These are phyloP conservation scores for Schizothecium vesticola DNA, from an alignment of 495 filamentous ascomycete species.

Conservation along the genomic window DNA sequence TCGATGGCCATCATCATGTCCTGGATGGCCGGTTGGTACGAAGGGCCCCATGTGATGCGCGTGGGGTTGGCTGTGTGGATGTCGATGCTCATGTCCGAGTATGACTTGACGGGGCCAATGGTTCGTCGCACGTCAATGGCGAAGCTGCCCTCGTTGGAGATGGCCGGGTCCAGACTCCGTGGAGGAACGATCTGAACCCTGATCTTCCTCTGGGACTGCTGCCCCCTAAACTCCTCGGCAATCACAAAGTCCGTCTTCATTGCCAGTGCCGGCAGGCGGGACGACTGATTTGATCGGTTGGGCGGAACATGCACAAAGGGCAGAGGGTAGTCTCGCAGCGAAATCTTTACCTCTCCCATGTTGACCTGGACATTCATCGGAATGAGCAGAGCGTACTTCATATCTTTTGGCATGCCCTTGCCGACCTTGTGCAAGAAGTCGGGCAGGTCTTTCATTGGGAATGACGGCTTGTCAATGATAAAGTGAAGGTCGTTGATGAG, in stretches of 20 bases:
- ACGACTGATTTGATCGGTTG: conserved; percentile 71
- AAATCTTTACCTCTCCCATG: conserved; percentile 84
- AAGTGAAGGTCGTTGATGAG: conserved; percentile 82
- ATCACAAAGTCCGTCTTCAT: conserved; percentile 92
- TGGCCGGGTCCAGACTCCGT: conserved; percentile 31
- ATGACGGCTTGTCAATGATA: conserved; percentile 86
- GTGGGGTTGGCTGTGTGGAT: conserved; percentile 91
- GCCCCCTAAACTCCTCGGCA: conserved; percentile 82
- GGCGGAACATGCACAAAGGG: conserved; percentile 87
- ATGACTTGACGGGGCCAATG: conserved; percentile 92
- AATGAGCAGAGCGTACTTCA: conserved; percentile 80
- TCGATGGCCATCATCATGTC: conserved; percentile 99
- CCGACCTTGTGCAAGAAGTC: conserved; percentile 81
- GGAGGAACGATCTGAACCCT: conserved; percentile 82
- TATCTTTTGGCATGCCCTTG: conserved; percentile 91
- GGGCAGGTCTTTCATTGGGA: conserved; percentile 72
- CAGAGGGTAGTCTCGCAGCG: conserved; percentile 86
- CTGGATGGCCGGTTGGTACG: conserved; percentile 96
- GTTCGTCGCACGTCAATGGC: conserved; percentile 83
- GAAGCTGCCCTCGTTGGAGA: conserved; percentile 57
- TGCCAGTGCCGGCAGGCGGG: conserved; percentile 73
- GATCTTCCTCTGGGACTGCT: conserved; percentile 71
- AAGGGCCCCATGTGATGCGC: conserved; percentile 91
- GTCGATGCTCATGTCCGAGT: conserved; percentile 82
- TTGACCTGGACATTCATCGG: conserved; percentile 85